Base-by-base conservation (phyloP, 2,329 filamentous ascomycete genomes). In the Penicillium sp. region DNA sequence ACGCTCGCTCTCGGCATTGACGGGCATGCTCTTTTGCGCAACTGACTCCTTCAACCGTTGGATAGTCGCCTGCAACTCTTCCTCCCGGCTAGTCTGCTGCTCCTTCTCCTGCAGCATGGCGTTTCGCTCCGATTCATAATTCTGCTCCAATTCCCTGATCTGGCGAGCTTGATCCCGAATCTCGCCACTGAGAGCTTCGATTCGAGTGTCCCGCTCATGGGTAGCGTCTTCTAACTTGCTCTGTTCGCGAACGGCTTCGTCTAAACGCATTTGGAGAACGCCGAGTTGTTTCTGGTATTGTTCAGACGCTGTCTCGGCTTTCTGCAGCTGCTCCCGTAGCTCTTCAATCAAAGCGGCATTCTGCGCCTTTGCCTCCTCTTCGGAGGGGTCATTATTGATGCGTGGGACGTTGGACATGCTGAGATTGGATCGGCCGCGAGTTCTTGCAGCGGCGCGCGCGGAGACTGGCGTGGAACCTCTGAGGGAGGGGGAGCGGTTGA, bases 21-120 rank as follows among this genome's bases (percentile, higher is more conserved):
- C 73, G 48, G 77, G 77, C 63, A 78, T 70, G 64, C 87, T 87
- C 70, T 88, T 85, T 74, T 92, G 88, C 47, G 89, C 87, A 63
- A 96, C 78, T 45, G 85, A 88, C 70, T 96, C 92, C 79, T 96
- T 97, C 63, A 99, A 78, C 50, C 93, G 82, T 75, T 95, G 90
- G 66, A 97, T 94, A 49, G 93, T 88, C 52, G 84, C 80, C 72
- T 95, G 90, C 82, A 97, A 86, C 71, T 96, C 91, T 67, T 96
- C 91, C 69, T 96, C 91, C 52, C 87, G 83, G 62, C 87, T 87
- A 49, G 83, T 80, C 73, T 92, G 87, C 63, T 95, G 90, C 60
- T 96, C 92, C 76, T 95, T 94, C 72, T 97, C 93, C 74, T 92
- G 90, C 67, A 90, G 85, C 75, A 93, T 88, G 49, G 89, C 85